These are phyloP conservation scores for Brassica rapa DNA, from an alignment of 345 rosid species.

Conservation along the genomic window DNA sequence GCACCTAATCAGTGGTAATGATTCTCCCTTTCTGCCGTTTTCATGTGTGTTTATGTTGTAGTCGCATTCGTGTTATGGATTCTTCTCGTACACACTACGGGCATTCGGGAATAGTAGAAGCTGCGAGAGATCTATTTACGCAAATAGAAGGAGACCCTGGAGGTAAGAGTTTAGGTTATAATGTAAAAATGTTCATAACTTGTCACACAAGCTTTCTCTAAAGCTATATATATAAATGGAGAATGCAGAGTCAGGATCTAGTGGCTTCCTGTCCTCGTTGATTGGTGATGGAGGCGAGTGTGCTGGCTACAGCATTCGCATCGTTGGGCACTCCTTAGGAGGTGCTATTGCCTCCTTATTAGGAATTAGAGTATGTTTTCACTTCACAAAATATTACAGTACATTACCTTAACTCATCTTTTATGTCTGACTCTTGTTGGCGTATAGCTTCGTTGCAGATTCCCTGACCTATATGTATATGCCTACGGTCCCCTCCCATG, in stretches of 20 bases:
- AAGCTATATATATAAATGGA: neutral
- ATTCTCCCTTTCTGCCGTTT: neutral
- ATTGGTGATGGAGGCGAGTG: slow-evolving; percentile 85
- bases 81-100: slow-evolving; percentile 76
- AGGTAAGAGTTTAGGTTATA: slow-evolving; percentile 40
- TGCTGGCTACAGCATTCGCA: slow-evolving; percentile 70
- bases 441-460: slow-evolving; percentile 59
- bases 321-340: slow-evolving; percentile 93
- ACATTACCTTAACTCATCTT: neutral
- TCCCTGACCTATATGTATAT: slow-evolving; percentile 77
- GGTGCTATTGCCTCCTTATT: slow-evolving; percentile 88
- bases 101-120: slow-evolving; percentile 79
- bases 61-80: slow-evolving; percentile 46
- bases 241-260: slow-evolving; percentile 46
- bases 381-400: neutral
- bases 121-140: slow-evolving; percentile 77
- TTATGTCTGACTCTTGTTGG: slow-evolving; percentile 4
- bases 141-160: slow-evolving; percentile 77
- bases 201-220: slow-evolving; percentile 7
- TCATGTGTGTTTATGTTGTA: slow-evolving; percentile 22
- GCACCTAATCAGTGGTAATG: no score
- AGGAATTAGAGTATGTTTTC: slow-evolving; percentile 70
- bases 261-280: slow-evolving; percentile 74
- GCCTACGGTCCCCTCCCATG: slow-evolving; percentile 89
- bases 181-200: neutral